Evolutionary conservation across 495 filamentous ascomycete genomes (phyloP).

Genomic region (Polyplosphaeria fusca): DNA sequence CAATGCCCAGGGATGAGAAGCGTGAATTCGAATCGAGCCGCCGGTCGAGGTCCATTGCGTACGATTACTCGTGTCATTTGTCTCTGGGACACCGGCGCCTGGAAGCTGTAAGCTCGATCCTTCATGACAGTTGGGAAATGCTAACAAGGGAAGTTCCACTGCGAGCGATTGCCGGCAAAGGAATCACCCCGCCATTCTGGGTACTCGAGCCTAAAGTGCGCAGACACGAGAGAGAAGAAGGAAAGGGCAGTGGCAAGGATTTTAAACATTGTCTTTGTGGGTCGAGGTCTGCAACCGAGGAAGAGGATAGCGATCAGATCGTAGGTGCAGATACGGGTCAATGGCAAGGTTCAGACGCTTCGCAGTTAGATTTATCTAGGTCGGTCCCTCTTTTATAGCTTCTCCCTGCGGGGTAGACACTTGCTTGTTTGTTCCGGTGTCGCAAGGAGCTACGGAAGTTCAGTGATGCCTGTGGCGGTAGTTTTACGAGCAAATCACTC

Average conservation of each 20-base stretch:
- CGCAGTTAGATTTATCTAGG: no score
- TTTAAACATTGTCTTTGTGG: slow-evolving; percentile 6
- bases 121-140: not conserved
- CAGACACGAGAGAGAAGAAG: slow-evolving; percentile 45
- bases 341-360: no score
- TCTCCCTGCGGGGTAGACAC: no score
- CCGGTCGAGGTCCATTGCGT: slow-evolving; percentile 60
- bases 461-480: no score
- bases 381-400: no score
- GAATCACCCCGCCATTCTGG: slow-evolving; percentile 57
- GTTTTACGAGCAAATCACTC: no score
- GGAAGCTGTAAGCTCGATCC: not conserved
- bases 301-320: no score
- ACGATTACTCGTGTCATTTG: slow-evolving; percentile 47
- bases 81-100: slow-evolving; percentile 57
- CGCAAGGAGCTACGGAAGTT: no score
- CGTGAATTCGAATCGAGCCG: slow-evolving; percentile 52
- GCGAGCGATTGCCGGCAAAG: slow-evolving; percentile 42
- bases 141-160: slow-evolving; percentile 60
- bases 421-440: no score
- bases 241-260: slow-evolving; percentile 39
- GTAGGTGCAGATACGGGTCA: no score
- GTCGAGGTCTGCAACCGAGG: no score
- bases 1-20: slow-evolving; percentile 56
- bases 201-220: slow-evolving; percentile 58